These are phyloP conservation scores for Metarhizium brunneum DNA, from an alignment of 2,329 filamentous ascomycete genomes.

Conservation along the genomic window DNA sequence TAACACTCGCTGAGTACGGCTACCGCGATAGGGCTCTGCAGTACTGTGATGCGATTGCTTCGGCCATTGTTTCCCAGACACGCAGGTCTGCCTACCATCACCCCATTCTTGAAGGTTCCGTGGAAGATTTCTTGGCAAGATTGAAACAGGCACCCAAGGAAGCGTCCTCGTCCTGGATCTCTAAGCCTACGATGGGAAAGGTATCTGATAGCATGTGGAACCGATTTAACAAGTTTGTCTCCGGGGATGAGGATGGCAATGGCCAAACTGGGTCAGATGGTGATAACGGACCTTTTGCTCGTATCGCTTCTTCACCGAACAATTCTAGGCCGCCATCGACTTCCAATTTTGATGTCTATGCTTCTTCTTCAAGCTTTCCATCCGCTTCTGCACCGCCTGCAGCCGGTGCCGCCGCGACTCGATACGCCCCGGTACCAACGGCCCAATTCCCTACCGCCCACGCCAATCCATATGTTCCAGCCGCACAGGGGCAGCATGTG, in stretches of 20 bases:
- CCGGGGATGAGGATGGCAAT: conserved; percentile 82
- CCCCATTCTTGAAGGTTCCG: conserved; percentile 57
- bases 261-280: conserved; percentile 51
- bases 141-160: conserved; percentile 81
- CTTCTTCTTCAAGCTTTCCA: conserved; percentile 26
- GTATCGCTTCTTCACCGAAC: conserved; percentile 64
- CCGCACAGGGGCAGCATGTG: conserved; percentile 23
- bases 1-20: conserved; percentile 75
- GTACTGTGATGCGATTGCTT: conserved; percentile 79
- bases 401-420: conserved; percentile 26
- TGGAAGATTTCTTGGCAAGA: conserved; percentile 77
- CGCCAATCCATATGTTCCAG: conserved; percentile 23
- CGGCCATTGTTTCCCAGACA: conserved; percentile 70
- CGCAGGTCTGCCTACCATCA: conserved; percentile 84
- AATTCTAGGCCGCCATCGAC: conserved; percentile 65
- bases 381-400: conserved; percentile 22
- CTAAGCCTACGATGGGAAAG: conserved; percentile 92
- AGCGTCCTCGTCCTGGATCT: conserved; percentile 77
- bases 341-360: conserved; percentile 67
- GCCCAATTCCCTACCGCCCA: conserved; percentile 8
- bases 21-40: conserved; percentile 73
- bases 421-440: conserved; percentile 22
- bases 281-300: conserved; percentile 72
- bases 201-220: conserved; percentile 85
- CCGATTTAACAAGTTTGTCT: conserved; percentile 93